These are phyloP conservation scores for Phytomonas sp. DNA, from an alignment of 208 protist species.

Conservation along the genomic window DNA sequence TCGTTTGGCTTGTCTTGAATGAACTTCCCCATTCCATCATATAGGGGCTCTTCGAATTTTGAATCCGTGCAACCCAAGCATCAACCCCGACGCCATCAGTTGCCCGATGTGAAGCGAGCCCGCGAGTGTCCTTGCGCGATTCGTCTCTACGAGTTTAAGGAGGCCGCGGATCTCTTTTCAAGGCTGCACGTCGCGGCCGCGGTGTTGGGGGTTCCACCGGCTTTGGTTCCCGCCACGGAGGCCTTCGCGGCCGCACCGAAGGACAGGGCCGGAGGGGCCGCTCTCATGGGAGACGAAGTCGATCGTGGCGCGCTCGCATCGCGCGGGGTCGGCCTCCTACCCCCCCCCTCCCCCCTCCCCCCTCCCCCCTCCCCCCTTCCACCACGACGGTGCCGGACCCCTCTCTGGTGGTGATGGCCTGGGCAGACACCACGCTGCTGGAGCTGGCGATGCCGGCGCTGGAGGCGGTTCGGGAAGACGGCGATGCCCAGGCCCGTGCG, in stretches of 20 bases:
- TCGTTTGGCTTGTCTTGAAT: not conserved
- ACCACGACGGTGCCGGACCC: constrained; percentile 8
- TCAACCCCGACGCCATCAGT: not conserved
- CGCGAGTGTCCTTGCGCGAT: constrained; percentile 38
- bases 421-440: constrained; percentile 45
- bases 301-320: not conserved
- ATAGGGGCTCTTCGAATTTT: not conserved
- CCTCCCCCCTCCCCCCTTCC: not conserved
- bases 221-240: constrained; percentile 9
- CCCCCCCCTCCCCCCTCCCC: no score
- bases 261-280: constrained; percentile 22
- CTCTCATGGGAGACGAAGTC: constrained; percentile 16
- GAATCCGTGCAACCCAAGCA: not conserved
- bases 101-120: constrained; percentile 19
- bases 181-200: constrained; percentile 12
- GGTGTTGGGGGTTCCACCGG: constrained; percentile 16
- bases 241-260: constrained; percentile 19
- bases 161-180: constrained; percentile 6
- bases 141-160: constrained; percentile 25
- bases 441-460: constrained; percentile 32
- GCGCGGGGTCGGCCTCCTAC: not conserved
- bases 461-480: constrained; percentile 16
- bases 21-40: not conserved
- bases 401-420: constrained; percentile 32
- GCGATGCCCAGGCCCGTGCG: constrained; percentile 10